Evolutionary conservation across 768 basidiomycete species (phyloP), one percentile per base, ranked within the genome.

Genomic region (Russula foetens): DNA sequence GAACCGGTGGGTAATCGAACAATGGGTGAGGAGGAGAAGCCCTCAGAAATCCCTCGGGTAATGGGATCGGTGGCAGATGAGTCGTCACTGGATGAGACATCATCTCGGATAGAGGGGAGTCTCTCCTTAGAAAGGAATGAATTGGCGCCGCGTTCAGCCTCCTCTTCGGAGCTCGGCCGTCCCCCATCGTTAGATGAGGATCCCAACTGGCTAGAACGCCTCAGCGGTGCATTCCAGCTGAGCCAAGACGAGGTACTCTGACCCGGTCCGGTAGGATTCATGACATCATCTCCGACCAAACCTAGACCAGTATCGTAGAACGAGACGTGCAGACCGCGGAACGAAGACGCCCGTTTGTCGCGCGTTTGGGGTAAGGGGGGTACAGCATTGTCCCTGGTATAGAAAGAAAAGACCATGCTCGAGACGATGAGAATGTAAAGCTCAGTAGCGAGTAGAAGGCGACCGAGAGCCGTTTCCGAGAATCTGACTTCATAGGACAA

Each of bases 401-500:
- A 70, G 67, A 80, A 74, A n/a, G 77, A 72, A 35, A 71, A 66
- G 53, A 85, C 73, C 61, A 86, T 79, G 60, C 77, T 71, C 67
- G 79, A 81, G n/a, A 88, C 70, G 58, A 86, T 75, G 46, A 85
- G 71, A 45, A 84, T 76, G 67, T 84, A 91, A 24, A 84, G 65
- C 67, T 86, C 84, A 35, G 84, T 71, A 15, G 83, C 84, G 65
- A 83, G 74, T 53, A 83, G 69, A 65, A 90, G 81, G 48, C 85
- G 83, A n/a, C 88, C 89, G 1, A 86, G 72, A 11, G 77, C 75
- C 7, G 81, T 81, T 71, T 90, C 89, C 3, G 88, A 81, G 67
- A 90, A 88, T 55, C 75, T 72, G 69, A 85, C 87, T 89, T 64
- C 3, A n/a, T 11, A 53, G 14, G 35, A n/a, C 14, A 31, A 23